A percentile compares a stretch with the other conserved stretches of the same genome.
Conservation (phyloP, 768 basidiomycete genomes). For the Serendipita vermifera region DNA sequence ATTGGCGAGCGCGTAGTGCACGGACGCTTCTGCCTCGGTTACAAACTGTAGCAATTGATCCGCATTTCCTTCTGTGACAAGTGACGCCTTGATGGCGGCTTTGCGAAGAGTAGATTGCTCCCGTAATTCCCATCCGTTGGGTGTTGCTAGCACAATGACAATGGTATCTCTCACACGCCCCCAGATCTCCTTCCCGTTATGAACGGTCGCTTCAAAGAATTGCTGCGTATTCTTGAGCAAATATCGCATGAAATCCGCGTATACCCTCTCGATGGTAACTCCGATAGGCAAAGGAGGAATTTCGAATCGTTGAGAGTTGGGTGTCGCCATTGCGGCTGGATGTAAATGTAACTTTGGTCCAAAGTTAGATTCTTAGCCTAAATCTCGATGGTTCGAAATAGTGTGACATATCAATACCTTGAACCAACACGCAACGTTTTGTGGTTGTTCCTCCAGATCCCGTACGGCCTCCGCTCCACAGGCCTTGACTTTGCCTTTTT, state of each 20-base stretch:
- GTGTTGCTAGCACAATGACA: background rate
- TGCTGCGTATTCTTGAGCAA: background rate
- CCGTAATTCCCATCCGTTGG: background rate
- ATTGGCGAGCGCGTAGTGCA: background rate
- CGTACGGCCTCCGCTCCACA: no score
- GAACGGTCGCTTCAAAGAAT: background rate
- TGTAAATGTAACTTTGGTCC: no score
- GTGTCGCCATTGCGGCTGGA: no score
- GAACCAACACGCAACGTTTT: no score
- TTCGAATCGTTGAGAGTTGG: no score
- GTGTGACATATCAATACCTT: no score
- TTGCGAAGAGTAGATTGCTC: background rate
- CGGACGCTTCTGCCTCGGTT: background rate
- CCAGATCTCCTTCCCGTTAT: slow-evolving; percentile 1
- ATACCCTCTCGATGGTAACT: slow-evolving; percentile 8
- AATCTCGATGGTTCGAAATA: no score
- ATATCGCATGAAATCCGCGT: slow-evolving; percentile 9
- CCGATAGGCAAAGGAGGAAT: slow-evolving; percentile 3
- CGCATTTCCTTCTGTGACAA: background rate
- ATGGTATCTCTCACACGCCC: background rate
- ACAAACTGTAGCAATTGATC: background rate
- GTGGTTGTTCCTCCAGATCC: no score
- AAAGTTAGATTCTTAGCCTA: no score
- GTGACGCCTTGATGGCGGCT: background rate
- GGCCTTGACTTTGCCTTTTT: no score